Evolutionary conservation across 2,329 filamentous ascomycete species (phyloP), one percentile per base, ranked within the genome.

Genomic region (Aspergillus aculeatinus): DNA sequence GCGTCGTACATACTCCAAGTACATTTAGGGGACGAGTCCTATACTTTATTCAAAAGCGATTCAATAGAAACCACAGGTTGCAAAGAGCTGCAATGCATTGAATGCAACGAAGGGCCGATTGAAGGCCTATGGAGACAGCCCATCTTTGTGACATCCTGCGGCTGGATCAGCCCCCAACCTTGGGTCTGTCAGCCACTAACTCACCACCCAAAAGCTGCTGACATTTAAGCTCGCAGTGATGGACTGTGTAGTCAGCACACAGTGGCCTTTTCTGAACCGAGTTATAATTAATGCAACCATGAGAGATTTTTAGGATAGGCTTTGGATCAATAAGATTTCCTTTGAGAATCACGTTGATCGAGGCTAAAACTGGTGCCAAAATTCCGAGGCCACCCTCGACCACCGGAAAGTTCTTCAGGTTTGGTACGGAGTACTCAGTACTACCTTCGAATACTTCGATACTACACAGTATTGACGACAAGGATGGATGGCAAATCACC

Each of bases 341-440:
- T 35, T 55, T 42, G 23, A 48, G 27, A 33, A 47, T 48, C 53
- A 55, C 53, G 53, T 55, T 48, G 42, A 27, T 27, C 16, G 11
- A 33, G 50, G 29, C 31, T 39, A 21, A 10, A 19, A 12, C 31
- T 31, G n/a, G 23, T 23, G 39, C 53, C n/a, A 55, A 47, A 23
- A 48, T 44, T 47, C 25, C 16, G 51, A 55, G 52, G 39, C 27
- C 14, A 21, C 39, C 52, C 52, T 42, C 35, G 35, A 47, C 23
- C 39, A 55, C 47, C 27, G 44, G 52, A n/a, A 55, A 49, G 27
- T 33, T 21, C n/a, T 44, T 39, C 52, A 48, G 21, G 21, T 55
- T 55, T 55, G 11, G 12, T 12, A 25, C 19, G 10, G 23, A 23
- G 23, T 23, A 4, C 23, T 23, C 23, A 23, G 7, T 27, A 27